Conservation (phyloP, 768 basidiomycete species). For the Russula compacta region DNA sequence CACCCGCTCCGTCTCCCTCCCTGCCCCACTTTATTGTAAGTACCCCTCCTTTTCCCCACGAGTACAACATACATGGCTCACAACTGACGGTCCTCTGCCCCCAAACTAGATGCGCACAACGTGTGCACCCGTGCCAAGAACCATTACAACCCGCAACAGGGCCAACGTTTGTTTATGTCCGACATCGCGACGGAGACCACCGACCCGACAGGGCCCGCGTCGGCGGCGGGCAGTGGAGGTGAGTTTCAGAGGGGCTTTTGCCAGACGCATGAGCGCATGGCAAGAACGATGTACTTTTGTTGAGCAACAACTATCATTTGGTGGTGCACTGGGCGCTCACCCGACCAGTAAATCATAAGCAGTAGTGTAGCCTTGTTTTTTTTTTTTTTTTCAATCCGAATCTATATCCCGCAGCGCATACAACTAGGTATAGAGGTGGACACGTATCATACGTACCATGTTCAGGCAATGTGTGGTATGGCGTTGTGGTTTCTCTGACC, state of each 20-base stretch:
- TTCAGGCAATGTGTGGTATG: too few relatives aligned
- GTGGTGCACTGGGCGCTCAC: too few relatives aligned
- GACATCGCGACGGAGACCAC: conserved; percentile 26
- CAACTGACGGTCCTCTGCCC: too few relatives aligned
- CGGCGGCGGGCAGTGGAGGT: conserved; percentile 25
- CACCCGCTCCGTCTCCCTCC: conserved; percentile 76
- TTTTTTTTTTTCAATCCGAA: too few relatives aligned
- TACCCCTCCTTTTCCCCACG: background rate
- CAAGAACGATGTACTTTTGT: conserved; percentile 28
- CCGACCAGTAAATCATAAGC: too few relatives aligned
- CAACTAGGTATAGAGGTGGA: too few relatives aligned
- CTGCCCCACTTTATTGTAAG: conserved; percentile 73
- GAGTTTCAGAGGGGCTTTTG: conserved; percentile 37
- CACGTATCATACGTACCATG: too few relatives aligned
- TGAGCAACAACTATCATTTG: conserved; percentile 9
- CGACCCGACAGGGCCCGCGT: background rate
- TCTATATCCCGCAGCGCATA: too few relatives aligned
- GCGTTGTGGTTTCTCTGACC: too few relatives aligned
- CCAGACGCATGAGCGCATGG: conserved; percentile 43
- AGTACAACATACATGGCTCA: too few relatives aligned
- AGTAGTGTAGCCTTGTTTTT: too few relatives aligned
- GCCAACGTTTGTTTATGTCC: conserved; percentile 44
- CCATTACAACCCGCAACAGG: conserved; percentile 55
- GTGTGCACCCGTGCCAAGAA: conserved; percentile 69
- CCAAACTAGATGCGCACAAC: conserved; percentile 52